Base-by-base conservation (phyloP, 805 yeast genomes). In the Lachancea sp. region DNA sequence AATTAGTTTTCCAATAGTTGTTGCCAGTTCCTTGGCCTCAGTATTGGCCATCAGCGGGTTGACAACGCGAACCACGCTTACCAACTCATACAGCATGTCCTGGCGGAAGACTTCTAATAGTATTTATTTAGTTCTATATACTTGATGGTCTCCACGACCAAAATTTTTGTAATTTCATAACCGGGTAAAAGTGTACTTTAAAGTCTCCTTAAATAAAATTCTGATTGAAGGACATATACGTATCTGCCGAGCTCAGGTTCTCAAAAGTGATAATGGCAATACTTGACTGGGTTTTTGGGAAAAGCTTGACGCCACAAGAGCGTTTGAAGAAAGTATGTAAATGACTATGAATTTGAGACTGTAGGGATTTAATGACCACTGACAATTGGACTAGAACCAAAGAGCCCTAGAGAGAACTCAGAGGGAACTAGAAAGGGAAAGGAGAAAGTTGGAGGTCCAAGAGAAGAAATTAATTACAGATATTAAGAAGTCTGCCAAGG, bases 231-330 rank as follows among this genome's bases (percentile, higher is more conserved):
- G 25, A 8, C 25, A 23, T 8, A n/a, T n/a, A n/a, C n/a, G n/a
- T n/a, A n/a, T n/a, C n/a, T n/a, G n/a, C n/a, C n/a, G n/a, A n/a
- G n/a, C n/a, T 23, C 11, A 28, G 15, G 7, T 15, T 11, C 30
- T n/a, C 8, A n/a, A 6, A 28, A 28, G 6, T n/a, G 18, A 16
- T 8, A 5, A 78, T 78, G 83, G 75, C 76, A 52, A 58, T 82
- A 52, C 75, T 92, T 50, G 95, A 89, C 56, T 92, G 97, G 97
- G 87, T 85, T 20, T 92, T 92, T 66, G 98, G 98, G 8, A 85
- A 87, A 71, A 77, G 82, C 58, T 67, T 83, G 47, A 87, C 97
- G 35, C 97, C 98, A 8, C 97, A 89, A 60, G 98, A 92, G 65
- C 75, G 88, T 61, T 75, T 92, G 59, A 78, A 97, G 48, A 90